Base-by-base conservation (phyloP, 2,329 filamentous ascomycete species). In the Fusarium oxysporum region DNA sequence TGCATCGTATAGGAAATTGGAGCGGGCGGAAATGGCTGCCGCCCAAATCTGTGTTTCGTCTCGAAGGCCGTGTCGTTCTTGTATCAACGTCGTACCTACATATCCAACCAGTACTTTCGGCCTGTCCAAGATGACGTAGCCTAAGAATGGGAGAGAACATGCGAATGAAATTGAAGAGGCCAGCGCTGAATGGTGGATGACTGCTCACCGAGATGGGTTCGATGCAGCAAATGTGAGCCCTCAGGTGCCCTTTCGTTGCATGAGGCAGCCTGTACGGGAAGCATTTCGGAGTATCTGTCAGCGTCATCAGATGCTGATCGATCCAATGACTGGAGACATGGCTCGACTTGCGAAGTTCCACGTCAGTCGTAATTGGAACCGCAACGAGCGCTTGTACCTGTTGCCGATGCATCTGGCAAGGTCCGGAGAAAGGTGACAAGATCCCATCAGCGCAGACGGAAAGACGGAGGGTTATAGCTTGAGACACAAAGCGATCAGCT, bases 381-480 rank as follows among this genome's bases (percentile, higher is more conserved):
- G 12, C 19, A 30, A 30, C 19, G 44, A 48, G 21, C 45, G 28
- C 14, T 19, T 37, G 17, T 21, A 35, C 17, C 4, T 2, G 30
- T 50, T 33, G 3, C n/a, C 1, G 17, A 17, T 32, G 48, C 32
- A 19, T 51, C 30, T 50, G 3, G 6, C n/a, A 51, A 35, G 1
- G 6, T 12, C 11, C 1, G 6, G 16, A 19, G 30, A 25, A 25
- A n/a, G n/a, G 3, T 25, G 3, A 35, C 17, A 23, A 11, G n/a
- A 11, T 35, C n/a, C 19, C 48, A 51, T 4, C 48, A 25, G 12
- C 4, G 17, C 17, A 21, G 8, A 51, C 32, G 6, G 16, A 16
- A 11, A 13, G 5, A 5, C 9, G 0, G 17, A 21, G n/a, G n/a
- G 9, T 21, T 2, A 4, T 19, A 19, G n/a, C 12, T 8, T 7